Percentiles rank a stretch among this genome's conserved stretches.
These are phyloP conservation scores for Ogataea glucozyma DNA, from an alignment of 805 yeast species.

Conservation along the genomic window DNA sequence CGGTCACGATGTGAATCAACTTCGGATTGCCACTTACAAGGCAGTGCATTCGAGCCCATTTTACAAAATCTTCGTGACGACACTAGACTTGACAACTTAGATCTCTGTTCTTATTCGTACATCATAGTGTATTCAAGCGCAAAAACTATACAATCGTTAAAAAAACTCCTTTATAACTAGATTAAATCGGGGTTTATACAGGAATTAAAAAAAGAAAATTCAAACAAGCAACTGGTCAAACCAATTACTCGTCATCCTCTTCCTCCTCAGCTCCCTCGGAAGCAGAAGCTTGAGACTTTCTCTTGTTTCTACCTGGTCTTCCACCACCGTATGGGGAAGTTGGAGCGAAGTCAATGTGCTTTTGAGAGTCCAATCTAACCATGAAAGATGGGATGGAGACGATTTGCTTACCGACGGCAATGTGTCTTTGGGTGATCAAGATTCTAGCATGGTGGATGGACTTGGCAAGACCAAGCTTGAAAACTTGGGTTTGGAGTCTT, in stretches of 20 bases:
- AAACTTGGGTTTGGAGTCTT: conserved; percentile 99
- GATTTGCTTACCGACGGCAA: conserved; percentile 99
- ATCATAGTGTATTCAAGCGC: conserved; percentile 7
- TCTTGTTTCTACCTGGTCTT: conserved; percentile 99
- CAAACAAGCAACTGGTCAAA: conserved; percentile 19
- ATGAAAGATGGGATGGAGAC: conserved; percentile 99
- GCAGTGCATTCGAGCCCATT: neutral
- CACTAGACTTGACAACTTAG: neutral
- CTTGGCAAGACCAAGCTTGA: conserved; percentile 99
- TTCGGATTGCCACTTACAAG: neutral
- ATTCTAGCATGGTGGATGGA: conserved; percentile 99
- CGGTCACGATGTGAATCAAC: neutral
- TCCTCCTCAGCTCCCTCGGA: conserved; percentile 67
- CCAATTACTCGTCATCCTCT: conserved; percentile 46
- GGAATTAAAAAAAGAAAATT: conserved; percentile 7
- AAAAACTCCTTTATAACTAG: conserved; percentile 10
- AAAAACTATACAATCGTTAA: conserved; percentile 11
- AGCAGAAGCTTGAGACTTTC: conserved; percentile 76
- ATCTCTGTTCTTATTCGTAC: neutral
- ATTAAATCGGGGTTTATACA: conserved; percentile 16
- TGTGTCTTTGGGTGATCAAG: conserved; percentile 97
- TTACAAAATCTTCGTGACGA: neutral
- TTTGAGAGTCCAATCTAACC: conserved; percentile 99
- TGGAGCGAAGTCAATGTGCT: conserved; percentile 99
- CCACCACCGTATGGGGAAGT: conserved; percentile 99